Evolutionary conservation across 768 basidiomycete genomes (phyloP), one percentile per base, ranked within the genome.

Genomic region (Gymnopilus dilepis): DNA sequence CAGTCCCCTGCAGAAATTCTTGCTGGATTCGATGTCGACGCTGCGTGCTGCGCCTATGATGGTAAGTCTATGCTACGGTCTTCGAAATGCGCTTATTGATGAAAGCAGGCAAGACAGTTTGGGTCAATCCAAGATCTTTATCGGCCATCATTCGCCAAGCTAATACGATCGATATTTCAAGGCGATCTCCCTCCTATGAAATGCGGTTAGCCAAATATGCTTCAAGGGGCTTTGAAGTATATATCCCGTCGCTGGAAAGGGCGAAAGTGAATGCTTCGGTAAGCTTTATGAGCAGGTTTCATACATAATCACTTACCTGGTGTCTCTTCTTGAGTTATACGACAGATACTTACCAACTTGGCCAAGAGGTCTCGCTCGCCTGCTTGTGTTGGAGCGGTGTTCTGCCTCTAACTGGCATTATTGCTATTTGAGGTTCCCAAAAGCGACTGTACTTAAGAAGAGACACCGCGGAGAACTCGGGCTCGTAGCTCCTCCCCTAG

Each of bases 11-110:
- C 86, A 0, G 87, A 89, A 67, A 79, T 89, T 56, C 77, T 89
- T 1, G 84, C 86, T 7, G 87, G 87, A 11, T 89, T 89, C 64
- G 87, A 89, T 65, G 81, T 89, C 47, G 87, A 89, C 62, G 84
- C 84, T 0, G 84, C 86, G 6, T 87, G 85, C 72, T 85, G 82
- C 56, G 81, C 82, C 1, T 88, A 72, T 61, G 73, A 74, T 58
- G 70, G 74, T 70, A 58, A 41, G 43, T 2, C 24, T 6, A 21
- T 45, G 33, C 28, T 34, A 11, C 41, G 13, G 24, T 12, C n/a
- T 6, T 13, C 31, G 15, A 24, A 34, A 31, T 21, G 59, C 13
- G 9, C 21, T 56, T 11, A 30, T 3, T n/a, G n/a, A n/a, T n/a
- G n/a, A n/a, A n/a, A n/a, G n/a, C 45, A 82, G 79, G 80, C 13